A percentile compares a stretch with the other conserved stretches of the same genome.
Conservation (phyloP, 805 yeast species). For the Candida ulmi region DNA sequence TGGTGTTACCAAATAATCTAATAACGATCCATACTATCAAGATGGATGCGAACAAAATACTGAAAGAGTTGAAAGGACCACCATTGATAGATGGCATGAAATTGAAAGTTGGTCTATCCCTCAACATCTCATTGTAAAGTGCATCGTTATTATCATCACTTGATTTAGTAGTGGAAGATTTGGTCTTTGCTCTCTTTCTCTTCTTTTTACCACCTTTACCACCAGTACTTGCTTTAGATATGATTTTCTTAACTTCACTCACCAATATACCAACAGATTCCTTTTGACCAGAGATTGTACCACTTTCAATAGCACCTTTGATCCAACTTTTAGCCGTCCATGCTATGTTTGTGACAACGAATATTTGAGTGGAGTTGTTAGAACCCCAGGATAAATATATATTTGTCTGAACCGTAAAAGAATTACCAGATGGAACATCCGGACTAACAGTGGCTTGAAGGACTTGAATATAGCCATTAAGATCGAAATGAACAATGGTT, state of each 20-base stretch:
- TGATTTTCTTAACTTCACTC: conserved; percentile 31
- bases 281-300: conserved; percentile 70
- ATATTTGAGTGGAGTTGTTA: conserved; percentile 45
- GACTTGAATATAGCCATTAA: conserved; percentile 52
- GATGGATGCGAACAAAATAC: neutral
- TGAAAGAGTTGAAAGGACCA: neutral
- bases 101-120: neutral
- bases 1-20: neutral
- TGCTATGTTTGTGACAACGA: conserved; percentile 50
- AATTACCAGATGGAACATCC: conserved; percentile 85
- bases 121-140: neutral
- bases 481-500: conserved; percentile 49
- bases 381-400: conserved; percentile 61
- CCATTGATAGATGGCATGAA: neutral
- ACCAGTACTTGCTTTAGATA: conserved; percentile 11
- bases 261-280: conserved; percentile 44
- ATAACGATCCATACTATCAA: neutral
- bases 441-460: conserved; percentile 70
- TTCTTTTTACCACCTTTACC: conserved; percentile 9
- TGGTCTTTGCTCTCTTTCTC: conserved; percentile 11
- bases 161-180: neutral
- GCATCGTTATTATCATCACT: too few species aligned
- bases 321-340: conserved; percentile 79
- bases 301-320: conserved; percentile 71
- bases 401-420: conserved; percentile 57